Evolutionary conservation across 73 alveolate species (phyloP), one percentile per base, ranked within the genome.

Genomic region (Paramecium primaurelia): DNA sequence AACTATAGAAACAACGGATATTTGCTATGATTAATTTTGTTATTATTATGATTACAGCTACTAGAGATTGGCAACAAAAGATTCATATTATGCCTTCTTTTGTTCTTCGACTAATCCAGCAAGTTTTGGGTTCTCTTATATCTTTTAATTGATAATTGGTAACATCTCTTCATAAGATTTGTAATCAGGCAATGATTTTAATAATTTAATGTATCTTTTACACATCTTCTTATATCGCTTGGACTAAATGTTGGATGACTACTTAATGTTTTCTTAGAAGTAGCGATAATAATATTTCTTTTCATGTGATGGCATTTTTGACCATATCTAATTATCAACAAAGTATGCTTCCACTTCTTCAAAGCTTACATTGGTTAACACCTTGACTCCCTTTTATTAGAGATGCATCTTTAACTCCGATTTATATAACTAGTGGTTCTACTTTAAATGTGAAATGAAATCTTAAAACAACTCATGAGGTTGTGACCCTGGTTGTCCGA

Each of bases 401-500:
- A 80, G 45, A 80, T 80, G 75, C 75, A 49, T 45, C 77, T 80
- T 80, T 20, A 80, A 80, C 30, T 80, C 91, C 0, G 91, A 45
- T 36, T 80, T 80, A 26, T 80, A 80, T 4, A 80, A 18, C 49
- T 80, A 47, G 49, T 80, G 91, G 58, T 80, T 80, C 44, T 80
- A 12, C 58, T 80, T 80, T 45, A 80, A 37, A 80, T 80, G 91
- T 8, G 71, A 42, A 9, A 80, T 49, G 45, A 80, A 80, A 80
- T 80, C 91, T 36, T 45, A 80, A 80, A 80, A 80, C 36, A 80
- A 44, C 26, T 80, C 91, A 80, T 80, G 91, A 20, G 91, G 91
- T 26, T 42, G 30, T 10, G 91, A 80, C 4, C 91, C 91, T 42
- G 91, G 91, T 11, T 80, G 45, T 25, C 91, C 91, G 6, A 80